Percentiles rank a stretch among this genome's conserved stretches.
Conservation (phyloP, 495 filamentous ascomycete genomes). For the Xylaria bambusicola region DNA sequence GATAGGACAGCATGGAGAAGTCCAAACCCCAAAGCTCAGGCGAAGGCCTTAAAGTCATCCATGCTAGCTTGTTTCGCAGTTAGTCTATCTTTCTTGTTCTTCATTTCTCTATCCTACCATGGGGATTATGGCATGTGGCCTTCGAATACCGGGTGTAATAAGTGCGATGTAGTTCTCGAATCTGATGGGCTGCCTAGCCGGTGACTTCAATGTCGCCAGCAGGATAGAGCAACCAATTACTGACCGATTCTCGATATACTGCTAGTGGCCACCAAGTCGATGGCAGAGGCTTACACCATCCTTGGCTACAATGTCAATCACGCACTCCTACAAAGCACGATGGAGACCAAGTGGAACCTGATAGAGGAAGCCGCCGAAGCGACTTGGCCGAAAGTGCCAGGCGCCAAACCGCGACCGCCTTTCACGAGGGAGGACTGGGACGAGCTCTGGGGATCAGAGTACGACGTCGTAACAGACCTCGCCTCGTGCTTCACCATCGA, state of each 20-base stretch:
- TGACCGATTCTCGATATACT: not conserved
- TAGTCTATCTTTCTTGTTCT: too few relatives aligned
- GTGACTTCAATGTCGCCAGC: not conserved
- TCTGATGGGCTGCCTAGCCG: not conserved
- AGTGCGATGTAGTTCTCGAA: not conserved
- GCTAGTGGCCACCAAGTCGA: conserved; percentile 8
- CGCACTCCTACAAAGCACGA: not conserved
- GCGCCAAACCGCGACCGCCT: not conserved
- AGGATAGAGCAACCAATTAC: not conserved
- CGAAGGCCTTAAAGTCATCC: conserved; percentile 16
- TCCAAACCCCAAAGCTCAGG: not conserved
- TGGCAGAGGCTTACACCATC: conserved; percentile 22
- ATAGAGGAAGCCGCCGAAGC: conserved; percentile 28
- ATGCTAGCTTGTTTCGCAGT: conserved; percentile 18
- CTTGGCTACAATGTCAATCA: conserved; percentile 30
- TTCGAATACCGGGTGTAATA: not conserved
- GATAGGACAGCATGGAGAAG: not conserved
- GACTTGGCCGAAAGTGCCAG: conserved; percentile 25
- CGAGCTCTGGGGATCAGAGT: conserved; percentile 37
- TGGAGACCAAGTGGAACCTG: not conserved
- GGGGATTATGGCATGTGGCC: too few relatives aligned
- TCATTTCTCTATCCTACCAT: too few relatives aligned
- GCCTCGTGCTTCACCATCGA: conserved; percentile 38
- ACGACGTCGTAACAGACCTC: conserved; percentile 42
- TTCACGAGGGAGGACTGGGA: conserved; percentile 43